Base-by-base conservation (phyloP, 2,329 filamentous ascomycete species). In the Phaeosphaeria sp. region DNA sequence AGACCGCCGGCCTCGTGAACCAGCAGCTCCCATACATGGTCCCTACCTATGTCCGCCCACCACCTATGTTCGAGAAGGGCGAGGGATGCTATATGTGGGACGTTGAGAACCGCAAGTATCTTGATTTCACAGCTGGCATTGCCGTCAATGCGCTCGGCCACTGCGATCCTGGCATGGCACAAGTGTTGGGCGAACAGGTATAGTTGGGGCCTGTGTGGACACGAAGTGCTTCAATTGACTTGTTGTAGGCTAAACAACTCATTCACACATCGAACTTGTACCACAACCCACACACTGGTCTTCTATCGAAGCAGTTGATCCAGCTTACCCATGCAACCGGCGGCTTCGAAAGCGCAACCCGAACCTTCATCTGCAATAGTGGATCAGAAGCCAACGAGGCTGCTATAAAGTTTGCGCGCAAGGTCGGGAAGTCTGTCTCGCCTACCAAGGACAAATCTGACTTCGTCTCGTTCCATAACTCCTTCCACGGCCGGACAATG, bases 381-480 rank as follows among this genome's bases (percentile, higher is more conserved):
- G 95, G 95, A 58, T 92, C 91, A 59, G 95, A 99, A 80, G 95
- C 95, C 74, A 99, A 99, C 78, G 95, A 99, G 81, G 95, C 94
- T 1, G 95, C 94, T 36, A 90, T 99, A 77, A 99, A 99, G 78
- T 98, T 99, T 72, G 91, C 94, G 20, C 87, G 95, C 68, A 99
- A 99, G 80, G 89, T 90, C 21, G 93, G 93, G 68, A 94, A 94
- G 77, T 81, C 87, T 10, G 70, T 89, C 25, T 89, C 93, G 63
- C 87, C 90, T 0, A 87, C 87, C 0, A 89, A 90, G 48, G 63
- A 67, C 49, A 97, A 98, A 81, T 78, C 87, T 68, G 93, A 97
- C 72, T 80, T 99, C 48, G 91, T 98, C 51, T 96, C 92, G 17
- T 99, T 98, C 83, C 82, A 91, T 69, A 89, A 90, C 69, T 93